Conservation (phyloP, 805 yeast species). For the Teunomyces cretensis region DNA sequence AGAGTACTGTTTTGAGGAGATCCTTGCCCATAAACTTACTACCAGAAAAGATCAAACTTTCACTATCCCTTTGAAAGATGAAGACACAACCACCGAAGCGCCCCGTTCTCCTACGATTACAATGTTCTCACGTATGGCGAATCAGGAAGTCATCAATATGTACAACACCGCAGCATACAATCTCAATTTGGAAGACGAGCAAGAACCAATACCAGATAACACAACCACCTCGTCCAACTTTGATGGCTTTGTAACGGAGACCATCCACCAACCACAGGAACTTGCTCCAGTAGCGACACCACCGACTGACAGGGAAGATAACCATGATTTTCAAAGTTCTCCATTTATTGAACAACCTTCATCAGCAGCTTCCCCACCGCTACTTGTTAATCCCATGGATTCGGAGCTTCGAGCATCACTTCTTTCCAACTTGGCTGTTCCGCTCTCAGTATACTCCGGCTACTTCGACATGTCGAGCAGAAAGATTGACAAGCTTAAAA, state of each 20-base stretch:
- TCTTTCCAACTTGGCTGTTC: slow-evolving; percentile 36
- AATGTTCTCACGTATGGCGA: slow-evolving; percentile 69
- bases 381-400: slow-evolving; percentile 44
- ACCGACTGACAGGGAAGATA: slow-evolving; percentile 28
- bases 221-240: slow-evolving; percentile 29
- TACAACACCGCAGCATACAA: slow-evolving; percentile 55
- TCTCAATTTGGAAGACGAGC: slow-evolving; percentile 26
- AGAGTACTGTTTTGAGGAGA: slow-evolving; percentile 64
- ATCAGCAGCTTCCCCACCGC: background rate
- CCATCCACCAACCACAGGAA: slow-evolving; percentile 21
- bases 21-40: slow-evolving; percentile 46
- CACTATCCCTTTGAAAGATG: background rate
- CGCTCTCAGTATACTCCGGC: slow-evolving; percentile 31
- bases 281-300: slow-evolving; percentile 19
- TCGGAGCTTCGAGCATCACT: slow-evolving; percentile 36
- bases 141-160: slow-evolving; percentile 72
- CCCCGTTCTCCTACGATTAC: slow-evolving; percentile 79
- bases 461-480: slow-evolving; percentile 33
- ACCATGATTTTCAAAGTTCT: slow-evolving; percentile 36
- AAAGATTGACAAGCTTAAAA: slow-evolving; percentile 25
- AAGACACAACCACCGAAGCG: slow-evolving; percentile 10
- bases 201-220: slow-evolving; percentile 17
- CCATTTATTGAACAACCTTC: slow-evolving; percentile 44
- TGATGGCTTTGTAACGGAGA: slow-evolving; percentile 52
- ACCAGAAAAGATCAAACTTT: background rate